These are phyloP conservation scores for Candida insectalens DNA, from an alignment of 805 yeast genomes.

Conservation along the genomic window DNA sequence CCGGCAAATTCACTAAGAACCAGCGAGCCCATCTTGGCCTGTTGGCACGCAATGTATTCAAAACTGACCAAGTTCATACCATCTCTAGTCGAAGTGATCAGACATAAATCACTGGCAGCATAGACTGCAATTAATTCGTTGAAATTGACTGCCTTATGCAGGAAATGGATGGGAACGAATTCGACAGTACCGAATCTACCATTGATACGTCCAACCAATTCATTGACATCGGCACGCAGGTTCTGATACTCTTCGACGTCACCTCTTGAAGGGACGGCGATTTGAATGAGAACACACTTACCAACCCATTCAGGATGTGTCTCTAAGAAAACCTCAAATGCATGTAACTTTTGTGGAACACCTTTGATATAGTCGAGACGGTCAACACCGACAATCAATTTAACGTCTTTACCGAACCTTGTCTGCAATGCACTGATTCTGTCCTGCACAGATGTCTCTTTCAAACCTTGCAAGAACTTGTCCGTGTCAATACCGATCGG, in stretches of 20 bases:
- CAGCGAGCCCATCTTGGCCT: slow-evolving; percentile 71
- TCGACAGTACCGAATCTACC: slow-evolving; percentile 96
- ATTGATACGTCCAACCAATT: slow-evolving; percentile 91
- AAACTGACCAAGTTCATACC: slow-evolving; percentile 97
- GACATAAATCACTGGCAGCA: slow-evolving; percentile 77
- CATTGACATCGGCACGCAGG: slow-evolving; percentile 88
- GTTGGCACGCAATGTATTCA: slow-evolving; percentile 94
- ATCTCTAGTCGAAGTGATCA: slow-evolving; percentile 91
- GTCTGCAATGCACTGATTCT: slow-evolving; percentile 54
- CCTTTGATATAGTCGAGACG: slow-evolving; percentile 96
- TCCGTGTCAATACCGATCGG: slow-evolving; percentile 99
- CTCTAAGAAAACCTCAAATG: slow-evolving; percentile 83
- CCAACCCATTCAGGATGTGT: slow-evolving; percentile 99
- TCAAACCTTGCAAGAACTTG: slow-evolving; percentile 73
- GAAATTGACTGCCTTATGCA: slow-evolving; percentile 88
- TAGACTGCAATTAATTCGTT: slow-evolving; percentile 87
- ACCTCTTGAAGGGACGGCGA: slow-evolving; percentile 95
- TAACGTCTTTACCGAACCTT: slow-evolving; percentile 61
- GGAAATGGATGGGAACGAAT: slow-evolving; percentile 93
- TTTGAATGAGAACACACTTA: slow-evolving; percentile 89
- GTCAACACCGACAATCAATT: slow-evolving; percentile 94
- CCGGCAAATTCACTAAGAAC: slow-evolving; percentile 95
- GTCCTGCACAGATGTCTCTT: slow-evolving; percentile 47
- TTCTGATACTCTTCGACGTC: slow-evolving; percentile 98
- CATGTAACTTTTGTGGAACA: slow-evolving; percentile 94